Percentiles rank a stretch among this genome's conserved stretches.
phyloP scores from a whole-genome alignment of 306 rosid species.

The Lathyrus oleraceus region DNA sequence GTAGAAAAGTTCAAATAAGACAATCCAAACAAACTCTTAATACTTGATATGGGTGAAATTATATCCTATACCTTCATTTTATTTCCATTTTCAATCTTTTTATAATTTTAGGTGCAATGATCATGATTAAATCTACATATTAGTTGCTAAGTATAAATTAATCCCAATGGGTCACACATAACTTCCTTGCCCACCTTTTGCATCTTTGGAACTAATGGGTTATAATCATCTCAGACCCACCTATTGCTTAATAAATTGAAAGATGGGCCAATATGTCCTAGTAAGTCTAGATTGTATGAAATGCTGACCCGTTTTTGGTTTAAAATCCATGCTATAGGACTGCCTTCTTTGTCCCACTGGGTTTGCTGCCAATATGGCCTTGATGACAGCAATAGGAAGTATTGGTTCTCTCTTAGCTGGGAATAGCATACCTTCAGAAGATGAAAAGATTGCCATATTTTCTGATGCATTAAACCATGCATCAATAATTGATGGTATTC shows the following conservation, averaged over 20 bases:
- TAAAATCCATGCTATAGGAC: constrained; percentile 75
- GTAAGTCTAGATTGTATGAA: constrained; percentile 31
- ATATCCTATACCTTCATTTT: background rate
- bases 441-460: constrained; percentile 77
- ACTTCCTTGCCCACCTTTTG: background rate
- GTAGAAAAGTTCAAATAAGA: background rate
- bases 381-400: constrained; percentile 86
- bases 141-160: constrained; percentile 13
- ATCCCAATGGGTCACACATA: constrained; percentile 12
- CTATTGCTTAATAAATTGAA: constrained; percentile 21
- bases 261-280: constrained; percentile 28
- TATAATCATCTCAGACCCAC: constrained; percentile 19
- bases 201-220: constrained; percentile 23
- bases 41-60: background rate
- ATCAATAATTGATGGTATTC: constrained; percentile 93
- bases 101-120: background rate
- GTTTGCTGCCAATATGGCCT: constrained; percentile 96
- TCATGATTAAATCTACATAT: background rate
- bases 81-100: constrained; percentile 1
- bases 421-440: constrained; percentile 52
- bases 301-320: constrained; percentile 51
- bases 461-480: constrained; percentile 89
- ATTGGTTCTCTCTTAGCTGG: constrained; percentile 70
- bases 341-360: constrained; percentile 99
- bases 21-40: background rate